Base-by-base conservation (phyloP, 495 filamentous ascomycete genomes). In the Podospora australis region DNA sequence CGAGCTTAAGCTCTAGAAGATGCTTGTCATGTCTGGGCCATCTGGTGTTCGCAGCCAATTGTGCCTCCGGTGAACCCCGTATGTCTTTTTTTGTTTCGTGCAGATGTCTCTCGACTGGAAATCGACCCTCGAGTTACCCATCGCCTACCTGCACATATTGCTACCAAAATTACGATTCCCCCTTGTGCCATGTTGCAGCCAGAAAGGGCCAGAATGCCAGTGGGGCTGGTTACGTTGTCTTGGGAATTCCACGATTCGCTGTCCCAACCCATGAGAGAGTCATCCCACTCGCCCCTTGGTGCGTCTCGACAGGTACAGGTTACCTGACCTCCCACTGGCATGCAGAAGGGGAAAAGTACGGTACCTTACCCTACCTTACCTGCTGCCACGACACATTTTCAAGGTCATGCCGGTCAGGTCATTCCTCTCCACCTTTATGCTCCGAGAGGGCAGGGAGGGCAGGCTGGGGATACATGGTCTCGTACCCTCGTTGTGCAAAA, bases 21-120 rank as follows among this genome's bases (percentile, higher is more conserved):
- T n/a, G n/a, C 35, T 11, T 42, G 17, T 38, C 57, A 50, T 55
- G 59, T 63, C 55, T 59, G 62, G 56, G 28, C 35, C 13, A 32
- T 50, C 40, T 47, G 46, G 21, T 47, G 19, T 39, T 50, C 46
- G 16, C 49, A 53, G 23, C 62, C 55, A 59, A 53, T 62, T 39
- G 46, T 21, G 39, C 40, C n/a, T 5, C 52, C 46, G 51, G 52
- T 43, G 49, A 57, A 48, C 48, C 47, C 46, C 49, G 24, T 51
- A 40, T 52, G 28, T 50, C 41, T 52, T n/a, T 40, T 28, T 14
- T 50, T 32, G 47, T 46, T 45, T 52, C 26, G 30, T 50, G 19
- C 23, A 25, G 42, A 55, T 9, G 11, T 45, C 14, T 45, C 23
- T n/a, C 9, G 38, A 40, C 26, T 10, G 38, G 28, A 7, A 35